Evolutionary conservation across 2,329 filamentous ascomycete genomes (phyloP).

Genomic region (Sporothrix globosa): DNA sequence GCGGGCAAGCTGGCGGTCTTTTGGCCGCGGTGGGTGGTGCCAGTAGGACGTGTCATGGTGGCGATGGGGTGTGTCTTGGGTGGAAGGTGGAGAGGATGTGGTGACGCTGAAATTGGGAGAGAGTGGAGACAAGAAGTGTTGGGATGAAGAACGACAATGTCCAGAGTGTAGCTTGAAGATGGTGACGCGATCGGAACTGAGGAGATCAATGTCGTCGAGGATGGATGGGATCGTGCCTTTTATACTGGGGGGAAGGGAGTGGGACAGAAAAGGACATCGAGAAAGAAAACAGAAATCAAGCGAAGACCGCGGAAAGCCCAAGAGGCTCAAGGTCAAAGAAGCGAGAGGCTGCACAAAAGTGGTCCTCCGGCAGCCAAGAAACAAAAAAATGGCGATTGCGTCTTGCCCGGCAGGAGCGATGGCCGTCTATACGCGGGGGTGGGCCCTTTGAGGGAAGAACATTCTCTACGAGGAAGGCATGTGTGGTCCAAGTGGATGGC

Average conservation of each 20-base stretch:
- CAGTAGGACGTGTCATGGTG: conserved; percentile 23
- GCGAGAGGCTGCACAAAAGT: conserved; percentile 6
- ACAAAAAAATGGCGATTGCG: not conserved
- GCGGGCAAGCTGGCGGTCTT: conserved; percentile 46
- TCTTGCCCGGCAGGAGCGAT: conserved; percentile 17
- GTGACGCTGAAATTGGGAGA: not conserved
- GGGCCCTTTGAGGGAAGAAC: not conserved
- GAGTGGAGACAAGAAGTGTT: not conserved
- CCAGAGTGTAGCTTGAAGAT: not conserved
- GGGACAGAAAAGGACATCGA: conserved; percentile 5
- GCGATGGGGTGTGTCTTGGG: not conserved
- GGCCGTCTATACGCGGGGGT: conserved; percentile 18
- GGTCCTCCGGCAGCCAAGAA: conserved; percentile 6
- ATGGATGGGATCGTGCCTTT: not conserved
- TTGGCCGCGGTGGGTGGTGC: conserved; percentile 24
- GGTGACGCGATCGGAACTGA: not conserved
- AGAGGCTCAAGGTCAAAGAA: not conserved
- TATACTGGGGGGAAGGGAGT: not conserved
- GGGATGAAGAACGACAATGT: not conserved
- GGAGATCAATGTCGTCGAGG: not conserved
- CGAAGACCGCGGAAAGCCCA: conserved; percentile 10
- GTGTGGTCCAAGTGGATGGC: not conserved
- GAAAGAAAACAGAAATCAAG: conserved; percentile 15
- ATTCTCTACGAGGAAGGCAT: not conserved
- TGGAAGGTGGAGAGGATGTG: not conserved